Conservation (phyloP, 345 rosid species). For the Citrus medica region DNA sequence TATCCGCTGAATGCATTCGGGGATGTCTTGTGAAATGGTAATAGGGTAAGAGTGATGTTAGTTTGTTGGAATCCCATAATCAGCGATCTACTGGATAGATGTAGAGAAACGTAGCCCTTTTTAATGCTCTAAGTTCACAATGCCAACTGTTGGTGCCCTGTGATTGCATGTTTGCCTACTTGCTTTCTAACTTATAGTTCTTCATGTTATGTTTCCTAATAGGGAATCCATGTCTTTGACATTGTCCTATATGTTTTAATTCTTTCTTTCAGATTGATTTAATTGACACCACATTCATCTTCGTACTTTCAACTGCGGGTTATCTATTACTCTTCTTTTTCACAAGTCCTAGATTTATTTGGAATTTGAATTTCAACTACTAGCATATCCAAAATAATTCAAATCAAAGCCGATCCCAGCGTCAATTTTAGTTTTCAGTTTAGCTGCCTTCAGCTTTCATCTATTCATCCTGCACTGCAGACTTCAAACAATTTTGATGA, state of each 20-base stretch:
- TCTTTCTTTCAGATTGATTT: not conserved
- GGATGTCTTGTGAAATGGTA: not conserved
- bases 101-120: not conserved
- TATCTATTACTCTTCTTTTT: not conserved
- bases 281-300: not conserved
- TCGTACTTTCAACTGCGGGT: not conserved
- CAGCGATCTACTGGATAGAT: not conserved
- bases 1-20: not conserved
- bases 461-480: not conserved
- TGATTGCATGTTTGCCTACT: not conserved
- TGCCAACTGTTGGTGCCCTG: not conserved
- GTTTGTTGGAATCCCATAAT: not conserved
- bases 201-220: not conserved
- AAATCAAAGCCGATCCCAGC: not conserved
- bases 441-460: not conserved
- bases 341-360: not conserved
- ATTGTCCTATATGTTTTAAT: not conserved
- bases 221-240: not conserved
- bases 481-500: not conserved
- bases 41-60: not conserved
- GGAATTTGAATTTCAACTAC: not conserved
- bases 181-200: not conserved
- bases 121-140: not conserved
- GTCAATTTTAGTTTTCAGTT: not conserved
- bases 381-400: not conserved